Evolutionary conservation across 768 basidiomycete genomes (phyloP), one percentile per base, ranked within the genome.

Genomic region (Mycena amicta): DNA sequence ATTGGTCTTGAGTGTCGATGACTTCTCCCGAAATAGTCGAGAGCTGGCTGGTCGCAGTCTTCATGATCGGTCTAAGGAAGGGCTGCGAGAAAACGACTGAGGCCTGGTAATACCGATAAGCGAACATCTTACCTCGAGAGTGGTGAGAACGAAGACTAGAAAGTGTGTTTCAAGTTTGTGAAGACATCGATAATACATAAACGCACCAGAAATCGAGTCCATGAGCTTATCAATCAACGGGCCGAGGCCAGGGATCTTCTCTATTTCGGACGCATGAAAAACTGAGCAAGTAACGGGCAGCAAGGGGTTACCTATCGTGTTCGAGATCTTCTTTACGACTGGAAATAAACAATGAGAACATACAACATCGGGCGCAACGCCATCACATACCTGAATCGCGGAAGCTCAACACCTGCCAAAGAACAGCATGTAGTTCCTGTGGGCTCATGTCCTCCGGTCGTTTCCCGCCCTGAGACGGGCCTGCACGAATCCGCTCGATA

Each of bases 351-450:
- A 18, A 26, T 3, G 2, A 18, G 52, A 8, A 46, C 29, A 37
- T 5, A 43, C 16, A 27, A 59, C 20, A 16, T 37, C 20, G 28
- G 8, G 50, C 18, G 18, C 31, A 49, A 20, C n/a, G n/a, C n/a
- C n/a, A n/a, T n/a, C n/a, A 67, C 80, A 12, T 55, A 87, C 87
- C 83, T 4, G 85, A 85, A 73, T 96, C 94, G 50, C 93, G 80
- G 75, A 95, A 95, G 26, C 79, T 86, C 69, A 98, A 71, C 5
- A 96, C 85, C 73, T 92, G 85, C 93, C 93, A 95, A 22, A 95
- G 74, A 2, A 87, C 84, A 1, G 83, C 75, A 70, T 95, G 92
- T 50, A 96, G 64, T 71, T 98, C 93, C 72, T 95, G 92, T 3
- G 95, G 93, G 52, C 75, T 86, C 93, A 98, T 92, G 18, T 90